Percentiles rank a stretch among this genome's conserved stretches.
These are phyloP conservation scores for Podila horticola DNA, from an alignment of 192 early-diverging fungal genomes.

Conservation along the genomic window DNA sequence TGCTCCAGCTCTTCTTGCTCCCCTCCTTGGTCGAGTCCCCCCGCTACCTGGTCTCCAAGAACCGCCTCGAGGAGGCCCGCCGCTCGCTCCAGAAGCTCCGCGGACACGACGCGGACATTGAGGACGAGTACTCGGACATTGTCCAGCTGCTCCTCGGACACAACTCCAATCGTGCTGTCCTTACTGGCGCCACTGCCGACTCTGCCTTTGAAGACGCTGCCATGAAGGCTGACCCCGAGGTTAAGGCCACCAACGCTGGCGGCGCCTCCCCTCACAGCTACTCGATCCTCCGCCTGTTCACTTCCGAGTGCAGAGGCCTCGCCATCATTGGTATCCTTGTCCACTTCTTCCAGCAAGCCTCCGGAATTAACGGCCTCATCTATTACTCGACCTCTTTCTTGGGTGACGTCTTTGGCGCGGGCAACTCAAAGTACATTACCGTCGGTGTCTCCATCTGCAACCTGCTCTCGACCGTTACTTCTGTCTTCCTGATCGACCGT, in stretches of 20 bases:
- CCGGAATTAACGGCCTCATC: slow-evolving; percentile 87
- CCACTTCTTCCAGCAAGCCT: slow-evolving; percentile 84
- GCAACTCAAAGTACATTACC: slow-evolving; percentile 69
- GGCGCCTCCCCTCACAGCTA: slow-evolving; percentile 49
- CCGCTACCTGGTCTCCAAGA: slow-evolving; percentile 73
- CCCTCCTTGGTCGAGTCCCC: slow-evolving; percentile 81
- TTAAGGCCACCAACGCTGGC: slow-evolving; percentile 35
- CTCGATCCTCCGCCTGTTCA: slow-evolving; percentile 63
- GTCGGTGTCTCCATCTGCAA: slow-evolving; percentile 68
- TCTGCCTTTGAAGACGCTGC: slow-evolving; percentile 30
- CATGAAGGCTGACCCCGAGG: slow-evolving; percentile 43
- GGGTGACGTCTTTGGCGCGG: slow-evolving; percentile 61
- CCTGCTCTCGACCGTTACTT: slow-evolving; percentile 68
- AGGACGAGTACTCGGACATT: slow-evolving; percentile 72
- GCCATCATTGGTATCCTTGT: slow-evolving; percentile 71
- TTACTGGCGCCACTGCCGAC: slow-evolving; percentile 17
- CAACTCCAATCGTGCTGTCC: slow-evolving; percentile 10
- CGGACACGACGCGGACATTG: slow-evolving; percentile 59
- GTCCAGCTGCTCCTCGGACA: slow-evolving; percentile 59
- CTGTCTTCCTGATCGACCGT: slow-evolving; percentile 68
- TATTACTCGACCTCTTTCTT: slow-evolving; percentile 92
- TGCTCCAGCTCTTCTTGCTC: slow-evolving; percentile 69
- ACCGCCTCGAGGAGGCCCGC: slow-evolving; percentile 68
- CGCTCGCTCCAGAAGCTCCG: slow-evolving; percentile 64
- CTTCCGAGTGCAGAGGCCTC: slow-evolving; percentile 66